A percentile compares a stretch with the other conserved stretches of the same genome.
Conservation (phyloP, 345 rosid genomes). For the Camelina neglecta region DNA sequence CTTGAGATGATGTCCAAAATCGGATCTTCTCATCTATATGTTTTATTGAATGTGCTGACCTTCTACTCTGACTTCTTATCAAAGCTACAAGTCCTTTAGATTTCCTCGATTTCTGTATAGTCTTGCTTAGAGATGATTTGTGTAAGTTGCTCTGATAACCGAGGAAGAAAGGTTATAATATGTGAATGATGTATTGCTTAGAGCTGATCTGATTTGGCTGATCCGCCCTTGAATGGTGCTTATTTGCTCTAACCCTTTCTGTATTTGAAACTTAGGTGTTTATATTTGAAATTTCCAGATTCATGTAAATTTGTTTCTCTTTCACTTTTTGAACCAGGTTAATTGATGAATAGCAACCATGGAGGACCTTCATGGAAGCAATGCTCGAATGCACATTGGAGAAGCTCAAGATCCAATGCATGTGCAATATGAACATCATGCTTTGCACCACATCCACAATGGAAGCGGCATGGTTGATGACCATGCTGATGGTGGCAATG, state of each 20-base stretch:
- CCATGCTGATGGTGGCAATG: slow-evolving; percentile 46
- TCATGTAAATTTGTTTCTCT: slow-evolving; percentile 4
- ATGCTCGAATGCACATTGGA: slow-evolving; percentile 49
- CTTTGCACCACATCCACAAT: slow-evolving; percentile 50
- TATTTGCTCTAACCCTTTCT: slow-evolving; percentile 5
- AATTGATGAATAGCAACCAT: slow-evolving; percentile 40
- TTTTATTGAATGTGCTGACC: not conserved
- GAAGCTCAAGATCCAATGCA: slow-evolving; percentile 54
- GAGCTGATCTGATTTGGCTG: not conserved
- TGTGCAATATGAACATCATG: slow-evolving; percentile 53
- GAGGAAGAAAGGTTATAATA: not conserved
- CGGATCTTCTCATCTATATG: too few relatives aligned
- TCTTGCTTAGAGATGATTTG: not conserved
- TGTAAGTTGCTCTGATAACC: not conserved
- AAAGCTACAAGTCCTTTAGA: not conserved
- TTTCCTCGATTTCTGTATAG: not conserved
- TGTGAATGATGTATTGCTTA: not conserved
- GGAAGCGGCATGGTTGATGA: slow-evolving; percentile 51
- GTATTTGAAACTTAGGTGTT: not conserved
- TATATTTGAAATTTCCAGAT: not conserved
- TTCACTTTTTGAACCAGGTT: slow-evolving; percentile 1
- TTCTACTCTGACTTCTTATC: not conserved
- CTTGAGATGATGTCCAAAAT: not conserved
- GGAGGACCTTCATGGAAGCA: slow-evolving; percentile 55
- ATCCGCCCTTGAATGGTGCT: not conserved